Percentiles rank a stretch among this genome's conserved stretches.
These are phyloP conservation scores for Plasmodium vivax DNA, from an alignment of 169 alveolate species.

Conservation along the genomic window DNA sequence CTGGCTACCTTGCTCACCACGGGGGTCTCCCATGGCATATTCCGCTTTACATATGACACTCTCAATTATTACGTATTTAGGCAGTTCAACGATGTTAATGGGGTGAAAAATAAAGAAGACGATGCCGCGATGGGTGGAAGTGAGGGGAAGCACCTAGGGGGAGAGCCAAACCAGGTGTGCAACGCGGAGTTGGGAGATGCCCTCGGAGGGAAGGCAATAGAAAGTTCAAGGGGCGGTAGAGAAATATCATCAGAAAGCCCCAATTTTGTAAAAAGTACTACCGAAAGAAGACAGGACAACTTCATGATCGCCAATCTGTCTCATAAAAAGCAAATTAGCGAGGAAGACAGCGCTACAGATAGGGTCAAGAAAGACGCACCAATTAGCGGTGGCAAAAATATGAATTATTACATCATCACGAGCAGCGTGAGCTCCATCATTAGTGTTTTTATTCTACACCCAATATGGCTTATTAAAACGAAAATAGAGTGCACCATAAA, in stretches of 20 bases:
- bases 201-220: neutral
- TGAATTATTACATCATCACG: constrained; percentile 57
- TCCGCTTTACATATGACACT: constrained; percentile 59
- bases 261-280: neutral
- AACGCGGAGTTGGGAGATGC: neutral
- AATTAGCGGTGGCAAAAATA: constrained; percentile 10
- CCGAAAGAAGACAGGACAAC: neutral
- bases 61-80: constrained; percentile 17
- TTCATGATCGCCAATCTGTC: neutral
- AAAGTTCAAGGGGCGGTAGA: neutral
- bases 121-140: neutral
- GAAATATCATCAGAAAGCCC: neutral
- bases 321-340: neutral
- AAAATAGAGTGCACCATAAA: constrained; percentile 74
- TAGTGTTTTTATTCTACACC: constrained; percentile 52
- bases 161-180: neutral
- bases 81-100: constrained; percentile 2
- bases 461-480: constrained; percentile 61
- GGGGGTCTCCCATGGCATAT: constrained; percentile 56
- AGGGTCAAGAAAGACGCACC: neutral
- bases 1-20: constrained; percentile 67
- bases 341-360: neutral
- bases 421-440: constrained; percentile 67
- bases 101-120: neutral
- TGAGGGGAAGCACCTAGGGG: neutral